These are phyloP conservation scores for Trametes elegans DNA, from an alignment of 768 basidiomycete genomes.

Conservation along the genomic window DNA sequence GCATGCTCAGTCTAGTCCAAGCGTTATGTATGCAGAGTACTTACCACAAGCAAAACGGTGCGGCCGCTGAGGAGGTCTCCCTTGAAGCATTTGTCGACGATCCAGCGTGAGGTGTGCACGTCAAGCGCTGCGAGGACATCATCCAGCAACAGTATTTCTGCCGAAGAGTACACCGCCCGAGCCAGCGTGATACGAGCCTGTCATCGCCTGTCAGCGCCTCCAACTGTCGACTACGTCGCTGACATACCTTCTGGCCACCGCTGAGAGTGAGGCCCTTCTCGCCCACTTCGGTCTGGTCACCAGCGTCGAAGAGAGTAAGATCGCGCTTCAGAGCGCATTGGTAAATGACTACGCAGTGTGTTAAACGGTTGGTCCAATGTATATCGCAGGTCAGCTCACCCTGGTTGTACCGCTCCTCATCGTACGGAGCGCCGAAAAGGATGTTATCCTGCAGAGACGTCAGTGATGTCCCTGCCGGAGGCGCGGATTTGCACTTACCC, in stretches of 20 bases:
- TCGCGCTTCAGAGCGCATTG: constrained; percentile 37
- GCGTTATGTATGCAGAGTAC: constrained; percentile 11
- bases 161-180: constrained; percentile 55
- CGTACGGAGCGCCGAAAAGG: constrained; percentile 45
- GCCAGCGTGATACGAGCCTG: constrained; percentile 55
- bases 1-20: background rate
- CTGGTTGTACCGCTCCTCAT: constrained; percentile 44
- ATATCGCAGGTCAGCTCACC: constrained; percentile 22
- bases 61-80: constrained; percentile 45
- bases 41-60: constrained; percentile 49
- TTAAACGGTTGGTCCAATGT: background rate
- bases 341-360: constrained; percentile 29
- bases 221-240: too few species aligned
- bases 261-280: constrained; percentile 43
- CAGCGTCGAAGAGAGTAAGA: constrained; percentile 34
- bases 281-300: constrained; percentile 38
- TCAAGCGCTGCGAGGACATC: constrained; percentile 60
- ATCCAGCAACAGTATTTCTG: constrained; percentile 65
- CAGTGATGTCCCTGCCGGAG: background rate
- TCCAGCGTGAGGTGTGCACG: constrained; percentile 49
- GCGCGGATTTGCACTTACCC: constrained; percentile 32
- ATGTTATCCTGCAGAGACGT: constrained; percentile 42
- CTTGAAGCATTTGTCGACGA: constrained; percentile 46
- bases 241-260: constrained; percentile 47
- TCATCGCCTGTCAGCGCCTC: background rate